Conservation (phyloP, 768 basidiomycete species). For the Lentinula lateritia region DNA sequence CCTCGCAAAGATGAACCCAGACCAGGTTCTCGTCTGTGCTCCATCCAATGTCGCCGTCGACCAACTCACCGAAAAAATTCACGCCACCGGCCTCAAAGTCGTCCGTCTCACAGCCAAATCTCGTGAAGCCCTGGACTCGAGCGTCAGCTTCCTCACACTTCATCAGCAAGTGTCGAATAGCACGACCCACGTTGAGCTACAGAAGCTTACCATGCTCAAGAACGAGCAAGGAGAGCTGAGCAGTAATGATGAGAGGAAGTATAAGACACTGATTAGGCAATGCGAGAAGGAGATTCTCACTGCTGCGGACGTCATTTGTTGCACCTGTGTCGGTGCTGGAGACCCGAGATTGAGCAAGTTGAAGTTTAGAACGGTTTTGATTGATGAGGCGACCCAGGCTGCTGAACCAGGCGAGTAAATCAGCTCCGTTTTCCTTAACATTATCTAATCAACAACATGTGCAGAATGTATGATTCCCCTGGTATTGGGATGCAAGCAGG, state of each 20-base stretch:
- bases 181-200: conserved; percentile 92
- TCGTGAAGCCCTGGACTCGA: conserved; percentile 96
- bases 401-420: conserved; percentile 80
- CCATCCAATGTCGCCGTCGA: conserved; percentile 99
- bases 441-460: conserved; percentile 12
- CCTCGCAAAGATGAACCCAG: conserved; percentile 98
- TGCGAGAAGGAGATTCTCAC: conserved; percentile 97
- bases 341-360: conserved; percentile 94
- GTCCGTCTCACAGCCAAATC: conserved; percentile 98
- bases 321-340: conserved; percentile 96
- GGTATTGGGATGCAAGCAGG: conserved; percentile 96
- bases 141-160: conserved; percentile 86
- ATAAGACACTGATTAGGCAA: conserved; percentile 90
- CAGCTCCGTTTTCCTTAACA: background rate
- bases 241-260: conserved; percentile 95
- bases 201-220: conserved; percentile 97
- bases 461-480: conserved; percentile 99
- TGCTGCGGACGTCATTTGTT: conserved; percentile 97
- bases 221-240: conserved; percentile 97
- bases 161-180: conserved; percentile 98
- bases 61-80: conserved; percentile 98
- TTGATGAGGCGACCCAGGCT: conserved; percentile 98
- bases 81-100: conserved; percentile 97
- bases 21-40: conserved; percentile 97
- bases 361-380: conserved; percentile 97